phyloP scores from a whole-genome alignment of 2,329 filamentous ascomycete species.

The Cladosporium sphaerospermum region DNA sequence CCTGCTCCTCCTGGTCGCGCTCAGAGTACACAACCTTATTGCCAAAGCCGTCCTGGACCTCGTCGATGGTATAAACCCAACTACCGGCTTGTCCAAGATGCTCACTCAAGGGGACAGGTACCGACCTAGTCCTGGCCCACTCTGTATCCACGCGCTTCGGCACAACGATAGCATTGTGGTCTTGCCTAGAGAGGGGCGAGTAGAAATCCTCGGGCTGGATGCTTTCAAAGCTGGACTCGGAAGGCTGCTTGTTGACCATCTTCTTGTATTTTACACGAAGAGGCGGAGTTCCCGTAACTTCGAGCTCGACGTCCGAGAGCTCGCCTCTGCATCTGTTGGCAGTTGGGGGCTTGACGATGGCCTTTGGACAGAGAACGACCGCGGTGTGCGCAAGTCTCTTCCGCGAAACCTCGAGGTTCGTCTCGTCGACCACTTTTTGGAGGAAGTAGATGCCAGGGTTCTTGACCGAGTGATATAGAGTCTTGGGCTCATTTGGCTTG shows the following conservation, averaged over 20 bases:
- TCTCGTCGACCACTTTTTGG: constrained; percentile 80
- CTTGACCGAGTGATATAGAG: constrained; percentile 67
- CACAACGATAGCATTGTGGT: constrained; percentile 46
- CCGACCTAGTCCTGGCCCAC: constrained; percentile 71
- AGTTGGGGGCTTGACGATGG: constrained; percentile 60
- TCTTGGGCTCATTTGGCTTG: constrained; percentile 33
- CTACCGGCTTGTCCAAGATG: constrained; percentile 71
- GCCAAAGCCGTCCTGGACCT: constrained; percentile 84
- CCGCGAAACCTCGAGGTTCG: constrained; percentile 65
- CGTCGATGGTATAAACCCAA: constrained; percentile 87
- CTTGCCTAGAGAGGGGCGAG: constrained; percentile 65
- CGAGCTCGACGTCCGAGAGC: constrained; percentile 74
- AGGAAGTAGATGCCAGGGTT: constrained; percentile 85
- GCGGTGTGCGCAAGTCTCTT: constrained; percentile 70
- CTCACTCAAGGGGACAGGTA: constrained; percentile 83
- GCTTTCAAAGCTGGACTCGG: constrained; percentile 84
- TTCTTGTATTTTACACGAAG: constrained; percentile 90
- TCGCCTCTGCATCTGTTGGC: constrained; percentile 77
- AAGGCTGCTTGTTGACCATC: constrained; percentile 74
- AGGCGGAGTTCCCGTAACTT: constrained; percentile 82
- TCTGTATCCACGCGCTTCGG: constrained; percentile 60
- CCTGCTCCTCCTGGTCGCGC: constrained; percentile 60
- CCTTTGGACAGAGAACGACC: constrained; percentile 79
- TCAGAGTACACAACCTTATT: constrained; percentile 73
- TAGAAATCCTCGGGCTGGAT: constrained; percentile 82